A percentile compares a stretch with the other conserved stretches of the same genome.
These are phyloP conservation scores for Taxillus chinensis DNA, from an alignment of 164 flowering plant genomes.

Conservation along the genomic window DNA sequence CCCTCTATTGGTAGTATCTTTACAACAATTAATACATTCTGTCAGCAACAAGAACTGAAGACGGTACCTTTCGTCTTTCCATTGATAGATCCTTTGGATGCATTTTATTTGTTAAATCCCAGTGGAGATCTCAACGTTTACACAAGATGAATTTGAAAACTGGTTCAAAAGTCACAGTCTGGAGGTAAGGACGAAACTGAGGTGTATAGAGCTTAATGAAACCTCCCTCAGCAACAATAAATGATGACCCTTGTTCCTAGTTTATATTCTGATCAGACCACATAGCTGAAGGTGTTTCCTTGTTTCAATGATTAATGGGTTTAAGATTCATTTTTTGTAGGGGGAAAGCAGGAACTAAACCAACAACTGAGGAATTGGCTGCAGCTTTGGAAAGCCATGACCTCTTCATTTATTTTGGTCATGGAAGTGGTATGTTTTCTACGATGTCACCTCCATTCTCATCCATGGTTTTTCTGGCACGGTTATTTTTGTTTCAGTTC, in stretches of 20 bases:
- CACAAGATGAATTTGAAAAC: slow-evolving; percentile 76
- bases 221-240: too few relatives aligned
- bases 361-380: slow-evolving; percentile 59
- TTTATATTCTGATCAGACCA: neutral
- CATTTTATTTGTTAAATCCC: slow-evolving; percentile 85
- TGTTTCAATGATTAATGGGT: too few relatives aligned
- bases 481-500: neutral
- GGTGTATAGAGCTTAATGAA: too few relatives aligned
- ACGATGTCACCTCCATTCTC: neutral
- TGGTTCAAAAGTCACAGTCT: slow-evolving; percentile 73
- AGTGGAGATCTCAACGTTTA: slow-evolving; percentile 72
- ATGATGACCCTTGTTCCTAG: too few relatives aligned
- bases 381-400: slow-evolving; percentile 66
- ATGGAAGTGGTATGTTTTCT: slow-evolving; percentile 80
- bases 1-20: slow-evolving; percentile 77
- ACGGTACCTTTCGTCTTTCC: slow-evolving; percentile 35
- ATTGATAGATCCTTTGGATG: slow-evolving; percentile 80
- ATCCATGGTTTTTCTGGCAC: too few relatives aligned
- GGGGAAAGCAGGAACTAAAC: slow-evolving; percentile 77
- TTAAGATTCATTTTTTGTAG: slow-evolving; percentile 22
- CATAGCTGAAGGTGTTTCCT: neutral
- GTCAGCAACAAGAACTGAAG: slow-evolving; percentile 17
- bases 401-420: slow-evolving; percentile 86
- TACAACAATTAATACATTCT: slow-evolving; percentile 29
- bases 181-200: slow-evolving; percentile 34